Base-by-base conservation (phyloP, 768 basidiomycete genomes). In the Suillus weaverae region DNA sequence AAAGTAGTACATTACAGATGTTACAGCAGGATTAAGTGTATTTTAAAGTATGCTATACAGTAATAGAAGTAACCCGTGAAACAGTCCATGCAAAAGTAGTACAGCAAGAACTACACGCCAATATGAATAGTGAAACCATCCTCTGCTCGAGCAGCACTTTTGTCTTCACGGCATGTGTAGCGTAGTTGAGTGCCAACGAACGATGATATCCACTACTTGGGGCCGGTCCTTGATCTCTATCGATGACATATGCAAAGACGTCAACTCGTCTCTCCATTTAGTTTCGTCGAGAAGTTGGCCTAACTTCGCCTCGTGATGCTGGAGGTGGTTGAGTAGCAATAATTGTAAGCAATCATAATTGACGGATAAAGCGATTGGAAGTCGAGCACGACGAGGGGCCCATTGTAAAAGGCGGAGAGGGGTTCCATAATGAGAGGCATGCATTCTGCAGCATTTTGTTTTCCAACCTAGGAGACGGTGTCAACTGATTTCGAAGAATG, bases 271-370 rank as follows among this genome's bases (percentile, higher is more conserved):
- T n/a, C 95, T 81, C 87, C 95, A 97, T 55, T 90, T 80, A 8
- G 88, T 89, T 55, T 94, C 91, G 66, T 98, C 95, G 38, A 99
- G 81, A 11, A 99, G 79, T 9, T 80, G 80, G 11, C 83, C 81
- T 30, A 99, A 76, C 14, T 83, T 82, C n/a, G 90, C 87, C 67
- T 90, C 85, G 9, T 89, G 81, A 13, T 78, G 72, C 32, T 72
- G 56, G 11, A 91, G 75, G 60, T 26, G 2, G 97, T 99, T 33
- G 96, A 98, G 74, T 95, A 96, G 72, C 93, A 95, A 75, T 95
- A 95, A 75, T 99, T 99, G 79, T 99, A 96, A 7, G 95, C 97
- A 69, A 99, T 97, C 97, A 99, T 99, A 65, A 98, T 82, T 0
- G 95, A 97, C 0, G 97, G 97, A 74, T 99, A 99, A 32, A 99